Conservation (phyloP, 2,329 filamentous ascomycete species). For the Zasmidium cellare region DNA sequence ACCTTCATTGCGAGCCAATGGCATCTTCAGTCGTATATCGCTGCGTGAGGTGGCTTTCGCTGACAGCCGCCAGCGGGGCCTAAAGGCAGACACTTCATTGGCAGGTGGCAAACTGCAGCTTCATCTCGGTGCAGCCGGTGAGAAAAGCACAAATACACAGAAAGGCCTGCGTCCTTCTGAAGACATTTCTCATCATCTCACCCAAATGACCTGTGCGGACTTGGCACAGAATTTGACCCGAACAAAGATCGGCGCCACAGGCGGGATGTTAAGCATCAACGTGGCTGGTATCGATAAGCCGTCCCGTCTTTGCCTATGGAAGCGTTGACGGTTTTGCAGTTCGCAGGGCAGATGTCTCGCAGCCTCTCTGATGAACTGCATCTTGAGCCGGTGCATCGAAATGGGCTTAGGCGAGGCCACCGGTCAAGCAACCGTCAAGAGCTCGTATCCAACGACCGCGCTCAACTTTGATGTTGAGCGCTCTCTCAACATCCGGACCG, state of each 20-base stretch:
- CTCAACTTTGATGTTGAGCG: not conserved
- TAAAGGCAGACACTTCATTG: conserved; percentile 1
- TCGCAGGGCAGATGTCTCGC: conserved; percentile 1
- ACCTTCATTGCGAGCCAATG: conserved; percentile 10
- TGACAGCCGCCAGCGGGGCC: conserved; percentile 18
- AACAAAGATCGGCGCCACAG: not conserved
- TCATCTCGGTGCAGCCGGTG: conserved; percentile 8
- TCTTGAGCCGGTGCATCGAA: not conserved
- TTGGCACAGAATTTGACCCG: not conserved
- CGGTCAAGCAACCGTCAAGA: not conserved
- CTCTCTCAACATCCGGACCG: not conserved
- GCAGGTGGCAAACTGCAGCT: conserved; percentile 6
- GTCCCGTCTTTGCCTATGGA: not conserved
- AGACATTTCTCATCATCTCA: not conserved
- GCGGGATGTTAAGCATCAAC: conserved; percentile 2
- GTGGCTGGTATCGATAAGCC: conserved; percentile 10
- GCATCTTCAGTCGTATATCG: conserved; percentile 2
- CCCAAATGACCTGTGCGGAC: not conserved
- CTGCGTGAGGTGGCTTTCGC: conserved; percentile 11
- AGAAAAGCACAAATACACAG: not conserved
- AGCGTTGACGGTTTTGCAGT: conserved; percentile 1
- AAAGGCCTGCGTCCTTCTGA: not conserved
- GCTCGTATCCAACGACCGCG: not conserved
- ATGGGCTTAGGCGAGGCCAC: not conserved
- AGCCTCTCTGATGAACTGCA: not conserved